Evolutionary conservation across 202 grass and related monocot genomes (phyloP).

Genomic region (Hordeum pubiflorum): DNA sequence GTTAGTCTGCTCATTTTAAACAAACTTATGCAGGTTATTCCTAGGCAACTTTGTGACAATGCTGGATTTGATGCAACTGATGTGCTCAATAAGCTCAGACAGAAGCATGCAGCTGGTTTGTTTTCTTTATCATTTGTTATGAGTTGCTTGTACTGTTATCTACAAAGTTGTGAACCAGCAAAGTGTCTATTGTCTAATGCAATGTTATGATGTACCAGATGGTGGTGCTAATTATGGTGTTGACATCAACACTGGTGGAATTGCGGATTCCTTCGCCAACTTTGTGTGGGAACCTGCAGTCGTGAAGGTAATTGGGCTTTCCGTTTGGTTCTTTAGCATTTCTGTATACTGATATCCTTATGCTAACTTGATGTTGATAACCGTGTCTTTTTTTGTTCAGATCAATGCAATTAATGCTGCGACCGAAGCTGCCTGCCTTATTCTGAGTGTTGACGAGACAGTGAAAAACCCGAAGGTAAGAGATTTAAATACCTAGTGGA

Average conservation of each 20-base stretch:
- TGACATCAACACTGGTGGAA: conserved; percentile 87
- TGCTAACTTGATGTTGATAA: not conserved
- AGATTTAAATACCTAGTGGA: not conserved
- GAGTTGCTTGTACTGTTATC: not conserved
- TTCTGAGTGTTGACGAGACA: conserved; percentile 85
- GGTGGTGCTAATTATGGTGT: conserved; percentile 96
- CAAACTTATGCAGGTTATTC: conserved; percentile 55
- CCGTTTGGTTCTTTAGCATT: not conserved
- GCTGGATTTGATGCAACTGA: conserved; percentile 96
- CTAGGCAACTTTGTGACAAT: conserved; percentile 93
- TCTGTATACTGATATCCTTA: not conserved
- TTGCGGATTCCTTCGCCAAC: conserved; percentile 87
- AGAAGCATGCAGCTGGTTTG: conserved; percentile 89
- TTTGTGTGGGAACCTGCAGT: conserved; percentile 98
- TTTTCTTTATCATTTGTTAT: not conserved
- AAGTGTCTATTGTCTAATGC: conserved; percentile 1
- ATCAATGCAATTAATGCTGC: conserved; percentile 96
- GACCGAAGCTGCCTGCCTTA: conserved; percentile 74
- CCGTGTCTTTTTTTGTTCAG: conserved; percentile 30
- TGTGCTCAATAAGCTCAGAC: conserved; percentile 85
- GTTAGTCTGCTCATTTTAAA: conserved; percentile 8
- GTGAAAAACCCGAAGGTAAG: conserved; percentile 95
- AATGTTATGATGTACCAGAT: conserved; percentile 38
- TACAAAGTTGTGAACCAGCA: not conserved
- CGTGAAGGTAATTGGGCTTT: conserved; percentile 66